Conservation (phyloP, 2,329 filamentous ascomycete genomes). For the Aspergillus pseudotamarii region DNA sequence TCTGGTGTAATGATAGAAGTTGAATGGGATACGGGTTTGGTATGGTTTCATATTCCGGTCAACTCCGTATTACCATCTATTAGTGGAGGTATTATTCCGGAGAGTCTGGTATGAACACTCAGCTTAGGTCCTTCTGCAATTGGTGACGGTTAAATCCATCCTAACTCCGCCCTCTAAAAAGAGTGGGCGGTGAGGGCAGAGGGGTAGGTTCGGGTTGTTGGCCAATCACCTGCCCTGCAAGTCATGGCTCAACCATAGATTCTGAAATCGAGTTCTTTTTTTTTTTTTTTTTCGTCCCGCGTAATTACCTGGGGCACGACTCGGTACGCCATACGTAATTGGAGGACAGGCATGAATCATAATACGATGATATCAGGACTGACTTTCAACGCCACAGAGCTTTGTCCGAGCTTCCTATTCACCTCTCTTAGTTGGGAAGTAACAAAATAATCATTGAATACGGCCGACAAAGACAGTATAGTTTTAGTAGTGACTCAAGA, state of each 20-base stretch:
- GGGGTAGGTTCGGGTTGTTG: not conserved
- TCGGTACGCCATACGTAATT: not conserved
- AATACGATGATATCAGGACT: slow-evolving; percentile 5
- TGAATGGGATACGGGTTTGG: not conserved
- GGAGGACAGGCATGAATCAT: not conserved
- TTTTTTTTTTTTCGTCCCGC: not conserved
- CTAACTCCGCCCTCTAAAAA: slow-evolving; percentile 11
- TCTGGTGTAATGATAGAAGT: not conserved
- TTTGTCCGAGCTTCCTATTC: not conserved
- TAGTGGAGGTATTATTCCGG: too few relatives aligned
- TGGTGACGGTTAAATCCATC: not conserved
- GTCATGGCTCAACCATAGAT: not conserved
- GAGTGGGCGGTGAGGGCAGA: slow-evolving; percentile 10
- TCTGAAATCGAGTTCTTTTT: too few relatives aligned
- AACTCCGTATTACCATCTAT: not conserved
- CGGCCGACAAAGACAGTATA: not conserved
- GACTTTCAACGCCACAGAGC: not conserved
- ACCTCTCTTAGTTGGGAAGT: not conserved
- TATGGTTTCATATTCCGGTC: not conserved
- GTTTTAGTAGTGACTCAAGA: not conserved
- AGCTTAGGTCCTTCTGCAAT: too few relatives aligned
- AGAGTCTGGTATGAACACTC: too few relatives aligned
- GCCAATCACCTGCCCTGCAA: not conserved
- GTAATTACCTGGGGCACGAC: not conserved
- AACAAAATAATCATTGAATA: not conserved